Conservation (phyloP, 2,329 filamentous ascomycete genomes). For the Sporothrix dimorphospora region DNA sequence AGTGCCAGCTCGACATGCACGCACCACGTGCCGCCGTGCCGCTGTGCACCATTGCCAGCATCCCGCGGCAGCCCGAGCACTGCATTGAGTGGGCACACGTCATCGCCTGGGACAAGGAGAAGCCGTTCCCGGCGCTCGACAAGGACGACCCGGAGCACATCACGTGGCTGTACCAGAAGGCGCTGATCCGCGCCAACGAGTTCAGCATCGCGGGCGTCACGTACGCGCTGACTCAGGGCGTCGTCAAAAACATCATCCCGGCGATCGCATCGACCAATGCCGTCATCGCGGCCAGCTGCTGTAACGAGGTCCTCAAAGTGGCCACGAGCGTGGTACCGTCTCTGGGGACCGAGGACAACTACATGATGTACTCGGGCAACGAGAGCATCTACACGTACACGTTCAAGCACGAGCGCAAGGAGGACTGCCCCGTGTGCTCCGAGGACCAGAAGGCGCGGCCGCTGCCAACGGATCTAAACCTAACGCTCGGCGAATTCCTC, state of each 20-base stretch:
- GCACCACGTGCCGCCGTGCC: slow-evolving; percentile 96
- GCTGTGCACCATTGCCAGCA: slow-evolving; percentile 93
- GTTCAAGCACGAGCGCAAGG: slow-evolving; percentile 91
- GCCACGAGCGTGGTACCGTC: slow-evolving; percentile 80
- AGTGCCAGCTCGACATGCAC: slow-evolving; percentile 98
- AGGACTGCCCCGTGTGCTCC: slow-evolving; percentile 86
- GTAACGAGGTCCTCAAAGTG: slow-evolving; percentile 96
- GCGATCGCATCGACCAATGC: slow-evolving; percentile 98
- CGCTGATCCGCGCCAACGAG: slow-evolving; percentile 77
- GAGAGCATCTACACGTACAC: slow-evolving; percentile 97
- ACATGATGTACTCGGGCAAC: slow-evolving; percentile 99
- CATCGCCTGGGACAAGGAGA: slow-evolving; percentile 91
- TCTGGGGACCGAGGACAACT: slow-evolving; percentile 79
- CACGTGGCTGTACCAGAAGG: slow-evolving; percentile 91
- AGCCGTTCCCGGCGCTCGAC: slow-evolving; percentile 82
- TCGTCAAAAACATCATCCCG: slow-evolving; percentile 99
- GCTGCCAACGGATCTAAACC: slow-evolving; percentile 69
- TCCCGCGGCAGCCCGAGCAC: slow-evolving; percentile 94
- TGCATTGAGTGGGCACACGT: slow-evolving; percentile 99
- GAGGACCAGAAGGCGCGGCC: slow-evolving; percentile 74
- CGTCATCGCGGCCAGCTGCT: slow-evolving; percentile 92
- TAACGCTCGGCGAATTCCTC: slow-evolving; percentile 80
- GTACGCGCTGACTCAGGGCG: slow-evolving; percentile 93
- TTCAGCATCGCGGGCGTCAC: slow-evolving; percentile 93
- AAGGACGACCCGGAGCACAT: slow-evolving; percentile 97